phyloP scores from a whole-genome alignment of 805 yeast species.

The Yarrowia yakushimensis region DNA sequence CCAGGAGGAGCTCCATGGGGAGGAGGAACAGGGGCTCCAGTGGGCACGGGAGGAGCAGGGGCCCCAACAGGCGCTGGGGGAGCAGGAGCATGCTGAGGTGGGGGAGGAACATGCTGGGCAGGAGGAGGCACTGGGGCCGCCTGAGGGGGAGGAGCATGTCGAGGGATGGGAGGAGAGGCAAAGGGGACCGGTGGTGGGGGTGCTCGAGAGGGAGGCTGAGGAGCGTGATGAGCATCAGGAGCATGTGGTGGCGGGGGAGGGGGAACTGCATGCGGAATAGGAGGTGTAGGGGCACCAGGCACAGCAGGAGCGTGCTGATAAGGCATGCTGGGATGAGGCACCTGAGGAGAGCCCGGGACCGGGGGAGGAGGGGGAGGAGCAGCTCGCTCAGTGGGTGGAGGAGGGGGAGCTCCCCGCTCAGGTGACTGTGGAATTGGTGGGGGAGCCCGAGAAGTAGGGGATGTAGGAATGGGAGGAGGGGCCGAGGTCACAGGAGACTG shows the following conservation, averaged over 20 bases:
- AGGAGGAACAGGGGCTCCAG: constrained; percentile 28
- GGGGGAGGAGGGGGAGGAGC: constrained; percentile 29
- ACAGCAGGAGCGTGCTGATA: constrained; percentile 28
- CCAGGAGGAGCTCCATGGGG: constrained; percentile 34
- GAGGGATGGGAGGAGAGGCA: constrained; percentile 4
- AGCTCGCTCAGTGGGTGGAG: constrained; percentile 25
- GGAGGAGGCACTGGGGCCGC: constrained; percentile 27
- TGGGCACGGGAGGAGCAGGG: constrained; percentile 29
- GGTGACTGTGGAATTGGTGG: constrained; percentile 22
- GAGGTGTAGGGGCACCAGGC: constrained; percentile 6
- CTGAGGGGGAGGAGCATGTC: constrained; percentile 11
- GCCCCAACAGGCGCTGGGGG: constrained; percentile 28
- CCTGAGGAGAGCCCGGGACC: constrained; percentile 29
- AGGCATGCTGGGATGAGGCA: constrained; percentile 28
- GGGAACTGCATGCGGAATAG: constrained; percentile 26
- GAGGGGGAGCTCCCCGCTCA: constrained; percentile 20
- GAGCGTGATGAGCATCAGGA: constrained; percentile 29
- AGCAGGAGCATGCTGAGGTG: constrained; percentile 30
- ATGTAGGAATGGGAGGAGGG: constrained; percentile 28
- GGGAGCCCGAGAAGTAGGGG: constrained; percentile 26
- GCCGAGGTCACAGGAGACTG: constrained; percentile 32
- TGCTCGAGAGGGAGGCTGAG: constrained; percentile 23
- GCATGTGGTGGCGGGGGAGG: constrained; percentile 31
- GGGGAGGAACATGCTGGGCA: constrained; percentile 30
- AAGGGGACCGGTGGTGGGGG: constrained; percentile 27